Evolutionary conservation across 2,329 filamentous ascomycete species (phyloP), one percentile per base, ranked within the genome.

Genomic region (Leptographium lundbergii): DNA sequence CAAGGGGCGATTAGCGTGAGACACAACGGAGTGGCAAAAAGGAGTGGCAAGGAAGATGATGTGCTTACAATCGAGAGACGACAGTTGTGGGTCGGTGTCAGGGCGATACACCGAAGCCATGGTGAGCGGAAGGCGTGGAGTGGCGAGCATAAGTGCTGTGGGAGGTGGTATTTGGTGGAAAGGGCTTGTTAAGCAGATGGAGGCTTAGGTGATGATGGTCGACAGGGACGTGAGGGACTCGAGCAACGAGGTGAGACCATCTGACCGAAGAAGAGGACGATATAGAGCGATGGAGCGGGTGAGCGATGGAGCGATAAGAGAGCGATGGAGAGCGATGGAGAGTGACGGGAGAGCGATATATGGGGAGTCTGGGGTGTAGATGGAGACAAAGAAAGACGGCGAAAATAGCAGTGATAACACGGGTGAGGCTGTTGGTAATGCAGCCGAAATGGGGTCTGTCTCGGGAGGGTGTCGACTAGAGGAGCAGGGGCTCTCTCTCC

Each of bases 1-100:
- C 81, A 59, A 36, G n/a, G 24, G 24, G 22, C 13, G 2, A 24
- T 25, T 14, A 50, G 47, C 47, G 24, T 11, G 22, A 50, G 47
- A 14, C 1, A 47, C 24, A 42, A 22, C 32, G 6, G 53, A 34
- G 29, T 9, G 32, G n/a, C 24, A 19, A 53, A 14, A 17, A 54
- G 27, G 27, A 25, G 50, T 34, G 25, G 19, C 45, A 48, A 24
- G 13, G 29, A 7, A n/a, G 19, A 19, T 10, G n/a, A 22, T 19
- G 29, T 19, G 32, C 52, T 36, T 39, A 39, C 52, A 54, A 19
- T 34, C 32, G 24, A 39, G 4, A 13, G 36, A 36, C 17, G 36
- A 36, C 7, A 42, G 32, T 22, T 39, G 52, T 39, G 32, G 14
- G 34, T 54, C 34, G 52, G 22, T n/a, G 19, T 54, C 27, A 10